These are phyloP conservation scores for Trapa bicornis DNA, from an alignment of 345 rosid genomes.

Conservation along the genomic window DNA sequence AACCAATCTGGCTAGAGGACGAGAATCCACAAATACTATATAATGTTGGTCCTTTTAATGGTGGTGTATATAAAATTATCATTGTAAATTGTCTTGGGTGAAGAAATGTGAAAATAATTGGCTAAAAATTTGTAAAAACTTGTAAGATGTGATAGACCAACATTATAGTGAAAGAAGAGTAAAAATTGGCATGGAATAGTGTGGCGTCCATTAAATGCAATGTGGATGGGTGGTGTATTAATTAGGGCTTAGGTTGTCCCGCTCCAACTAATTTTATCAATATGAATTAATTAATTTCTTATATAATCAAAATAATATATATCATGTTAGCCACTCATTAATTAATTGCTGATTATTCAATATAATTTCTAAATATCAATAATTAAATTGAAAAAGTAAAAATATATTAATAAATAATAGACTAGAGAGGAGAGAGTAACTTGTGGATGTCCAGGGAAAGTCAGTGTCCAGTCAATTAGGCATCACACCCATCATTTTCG, in stretches of 20 bases:
- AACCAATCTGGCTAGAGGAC: background rate
- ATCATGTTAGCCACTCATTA: conserved; percentile 31
- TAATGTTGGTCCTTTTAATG: background rate
- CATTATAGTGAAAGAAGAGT: conserved; percentile 20
- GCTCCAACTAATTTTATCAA: conserved; percentile 6
- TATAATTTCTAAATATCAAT: no score
- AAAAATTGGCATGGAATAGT: conserved; percentile 23
- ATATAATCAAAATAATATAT: background rate
- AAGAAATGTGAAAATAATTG: background rate
- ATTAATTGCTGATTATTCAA: conserved; percentile 1
- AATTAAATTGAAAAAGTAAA: no score
- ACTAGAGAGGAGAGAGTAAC: background rate
- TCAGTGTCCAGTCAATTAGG: no score
- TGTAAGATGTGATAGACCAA: conserved; percentile 15
- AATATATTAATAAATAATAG: no score
- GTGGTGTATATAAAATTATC: background rate
- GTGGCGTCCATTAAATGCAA: conserved; percentile 36
- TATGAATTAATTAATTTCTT: background rate
- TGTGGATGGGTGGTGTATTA: background rate
- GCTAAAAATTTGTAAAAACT: background rate
- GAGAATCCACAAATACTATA: background rate
- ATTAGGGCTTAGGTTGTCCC: conserved; percentile 9
- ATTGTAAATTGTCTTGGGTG: background rate
- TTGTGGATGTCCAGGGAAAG: conserved; percentile 14
- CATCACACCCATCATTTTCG: no score